Evolutionary conservation across 495 filamentous ascomycete genomes (phyloP).

Genomic region (Aspergillus funiculosus): DNA sequence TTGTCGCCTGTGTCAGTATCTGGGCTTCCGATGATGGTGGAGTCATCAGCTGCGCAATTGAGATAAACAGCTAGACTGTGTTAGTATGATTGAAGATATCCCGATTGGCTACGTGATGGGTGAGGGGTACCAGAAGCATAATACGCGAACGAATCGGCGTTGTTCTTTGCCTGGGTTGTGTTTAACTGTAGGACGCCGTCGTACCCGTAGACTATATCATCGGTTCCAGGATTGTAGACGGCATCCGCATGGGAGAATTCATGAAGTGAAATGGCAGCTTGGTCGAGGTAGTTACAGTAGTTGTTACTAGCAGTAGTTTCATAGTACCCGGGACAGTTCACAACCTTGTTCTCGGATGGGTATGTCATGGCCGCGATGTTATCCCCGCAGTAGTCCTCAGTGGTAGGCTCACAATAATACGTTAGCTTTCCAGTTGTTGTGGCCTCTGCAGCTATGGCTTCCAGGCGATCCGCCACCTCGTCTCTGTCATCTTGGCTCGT

Average conservation of each 20-base stretch:
- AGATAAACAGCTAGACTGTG: constrained; percentile 5
- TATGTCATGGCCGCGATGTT: constrained; percentile 19
- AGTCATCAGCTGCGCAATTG: constrained; percentile 6
- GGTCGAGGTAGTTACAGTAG: constrained; percentile 15
- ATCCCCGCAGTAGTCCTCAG: constrained; percentile 14
- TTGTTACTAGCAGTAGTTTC: constrained; percentile 1
- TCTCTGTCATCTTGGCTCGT: constrained; percentile 2
- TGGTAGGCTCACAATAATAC: constrained; percentile 17
- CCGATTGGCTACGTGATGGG: not conserved
- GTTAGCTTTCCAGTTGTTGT: constrained; percentile 11
- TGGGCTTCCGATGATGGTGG: not conserved
- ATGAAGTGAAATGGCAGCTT: constrained; percentile 13
- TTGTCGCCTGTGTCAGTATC: not conserved
- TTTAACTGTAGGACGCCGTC: constrained; percentile 8
- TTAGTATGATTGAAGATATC: not conserved
- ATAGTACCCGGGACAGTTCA: constrained; percentile 22
- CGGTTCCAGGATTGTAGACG: constrained; percentile 15
- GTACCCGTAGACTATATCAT: constrained; percentile 18
- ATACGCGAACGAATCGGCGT: constrained; percentile 18
- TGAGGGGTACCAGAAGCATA: constrained; percentile 15
- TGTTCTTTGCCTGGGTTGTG: constrained; percentile 9
- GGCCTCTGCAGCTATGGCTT: constrained; percentile 17
- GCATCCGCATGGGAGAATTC: constrained; percentile 16
- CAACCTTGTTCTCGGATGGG: constrained; percentile 11
- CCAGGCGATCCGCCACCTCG: constrained; percentile 15